Conservation (phyloP, 371 early-diverging fungal species). For the Mortierella sp. region DNA sequence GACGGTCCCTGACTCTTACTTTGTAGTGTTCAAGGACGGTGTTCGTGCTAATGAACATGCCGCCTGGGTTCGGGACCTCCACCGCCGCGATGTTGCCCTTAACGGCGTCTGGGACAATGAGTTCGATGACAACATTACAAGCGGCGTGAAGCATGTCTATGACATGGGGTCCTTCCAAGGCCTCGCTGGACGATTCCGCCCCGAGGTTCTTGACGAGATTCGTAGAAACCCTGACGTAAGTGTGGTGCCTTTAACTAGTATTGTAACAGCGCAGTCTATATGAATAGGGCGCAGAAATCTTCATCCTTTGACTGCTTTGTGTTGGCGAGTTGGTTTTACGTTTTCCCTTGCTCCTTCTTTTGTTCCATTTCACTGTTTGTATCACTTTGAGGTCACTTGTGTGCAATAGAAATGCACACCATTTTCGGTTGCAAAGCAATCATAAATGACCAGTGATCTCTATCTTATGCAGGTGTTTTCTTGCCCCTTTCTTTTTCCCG, state of each 20-base stretch:
- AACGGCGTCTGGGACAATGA: constrained; percentile 28
- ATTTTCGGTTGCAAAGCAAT: not conserved
- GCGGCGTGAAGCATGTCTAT: constrained; percentile 81
- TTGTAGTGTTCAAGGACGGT: constrained; percentile 84
- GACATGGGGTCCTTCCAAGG: constrained; percentile 80
- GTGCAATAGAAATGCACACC: not conserved
- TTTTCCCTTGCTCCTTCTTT: not conserved
- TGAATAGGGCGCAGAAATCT: too few species aligned
- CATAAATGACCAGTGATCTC: too few species aligned
- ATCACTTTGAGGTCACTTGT: not conserved
- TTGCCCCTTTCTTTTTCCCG: not conserved
- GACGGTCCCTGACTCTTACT: constrained; percentile 82
- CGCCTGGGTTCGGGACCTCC: constrained; percentile 41
- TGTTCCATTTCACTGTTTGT: not conserved
- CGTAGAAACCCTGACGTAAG: constrained; percentile 59
- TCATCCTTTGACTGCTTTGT: not conserved
- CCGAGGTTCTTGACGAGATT: constrained; percentile 74
- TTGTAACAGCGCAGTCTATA: not conserved
- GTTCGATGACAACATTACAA: constrained; percentile 15
- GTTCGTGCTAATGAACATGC: constrained; percentile 32
- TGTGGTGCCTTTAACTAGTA: not conserved
- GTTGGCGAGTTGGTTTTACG: not conserved
- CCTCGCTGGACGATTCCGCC: constrained; percentile 82
- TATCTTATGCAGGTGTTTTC: not conserved
- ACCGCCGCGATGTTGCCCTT: constrained; percentile 14